Base-by-base conservation (phyloP, 1,284 basidiomycete genomes). In the Irpex rosettiformis region DNA sequence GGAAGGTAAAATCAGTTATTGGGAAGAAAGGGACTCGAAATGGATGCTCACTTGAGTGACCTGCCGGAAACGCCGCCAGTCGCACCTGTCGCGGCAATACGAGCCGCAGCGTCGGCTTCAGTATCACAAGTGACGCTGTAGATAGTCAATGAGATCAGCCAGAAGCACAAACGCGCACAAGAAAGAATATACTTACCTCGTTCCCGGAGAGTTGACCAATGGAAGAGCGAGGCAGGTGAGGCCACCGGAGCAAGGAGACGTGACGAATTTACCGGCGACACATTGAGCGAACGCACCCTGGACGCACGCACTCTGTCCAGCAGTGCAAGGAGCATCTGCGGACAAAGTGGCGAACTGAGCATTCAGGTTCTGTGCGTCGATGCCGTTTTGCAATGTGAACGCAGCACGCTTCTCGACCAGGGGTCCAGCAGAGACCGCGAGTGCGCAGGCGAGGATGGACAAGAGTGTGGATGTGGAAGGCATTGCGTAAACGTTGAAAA, bases 141-240 rank as follows among this genome's bases (percentile, higher is more conserved):
- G 43, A 8, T 22, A 45, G 21, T 18, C n/a, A n/a, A n/a, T n/a
- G n/a, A n/a, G n/a, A n/a, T n/a, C n/a, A n/a, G n/a, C n/a, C n/a
- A n/a, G n/a, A n/a, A n/a, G n/a, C n/a, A n/a, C n/a, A n/a, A n/a
- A n/a, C n/a, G n/a, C n/a, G n/a, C n/a, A n/a, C n/a, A n/a, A n/a
- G n/a, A n/a, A n/a, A 8, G 43, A 45, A 18, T n/a, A n/a, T 45
- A 18, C 43, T 45, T 45, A 45, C 43, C 43, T 45, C 24, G 54
- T 55, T 47, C 55, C 55, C 4, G 55, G n/a, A 18, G 55, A 56
- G 55, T 56, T 56, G n/a, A 56, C 55, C 45, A 56, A 73, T 13
- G 83, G 83, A 33, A 85, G 76, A 1, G 81, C 81, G 29, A 73
- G 72, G 64, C 83, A 85, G 4, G 66, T 70, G n/a, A 71, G 63